Percentiles rank a stretch among this genome's conserved stretches.
Evolutionary conservation across 352 stramenopile genomes (phyloP).

Genomic region (Pythium folliculosum): DNA sequence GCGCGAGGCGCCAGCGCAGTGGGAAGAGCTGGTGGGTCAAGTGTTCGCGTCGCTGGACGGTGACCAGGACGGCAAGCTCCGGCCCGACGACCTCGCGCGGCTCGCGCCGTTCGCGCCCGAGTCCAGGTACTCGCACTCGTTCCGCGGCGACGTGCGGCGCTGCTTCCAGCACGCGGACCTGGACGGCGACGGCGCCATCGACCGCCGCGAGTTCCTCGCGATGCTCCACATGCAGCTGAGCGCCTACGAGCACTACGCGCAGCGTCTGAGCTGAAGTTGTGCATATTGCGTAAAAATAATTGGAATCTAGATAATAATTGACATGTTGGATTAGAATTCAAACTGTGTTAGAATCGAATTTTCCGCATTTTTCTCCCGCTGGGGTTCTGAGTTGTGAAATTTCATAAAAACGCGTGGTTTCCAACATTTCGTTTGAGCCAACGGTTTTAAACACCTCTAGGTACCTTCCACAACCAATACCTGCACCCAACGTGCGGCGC

Average conservation of each 20-base stretch:
- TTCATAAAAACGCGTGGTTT: neutral
- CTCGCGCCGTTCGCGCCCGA: slow-evolving; percentile 41
- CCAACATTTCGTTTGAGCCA: slow-evolving; percentile 4
- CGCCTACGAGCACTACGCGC: slow-evolving; percentile 55
- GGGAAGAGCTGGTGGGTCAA: slow-evolving; percentile 33
- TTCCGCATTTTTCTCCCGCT: neutral
- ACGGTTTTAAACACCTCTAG: neutral
- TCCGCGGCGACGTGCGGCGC: slow-evolving; percentile 57
- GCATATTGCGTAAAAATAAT: neutral
- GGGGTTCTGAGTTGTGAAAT: neutral
- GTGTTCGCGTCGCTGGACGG: slow-evolving; percentile 57
- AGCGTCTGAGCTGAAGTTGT: slow-evolving; percentile 15
- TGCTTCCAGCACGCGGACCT: slow-evolving; percentile 61
- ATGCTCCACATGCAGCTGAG: slow-evolving; percentile 53
- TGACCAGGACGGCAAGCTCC: slow-evolving; percentile 53
- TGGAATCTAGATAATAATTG: neutral
- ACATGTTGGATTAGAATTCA: neutral
- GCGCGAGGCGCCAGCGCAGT: slow-evolving; percentile 34
- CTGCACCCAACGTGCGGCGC: neutral
- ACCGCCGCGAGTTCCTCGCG: slow-evolving; percentile 42
- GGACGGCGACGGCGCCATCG: slow-evolving; percentile 38
- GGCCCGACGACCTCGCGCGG: slow-evolving; percentile 43
- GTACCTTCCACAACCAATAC: neutral
- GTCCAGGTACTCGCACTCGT: slow-evolving; percentile 44
- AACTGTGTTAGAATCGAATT: neutral